Base-by-base conservation (phyloP, 352 stramenopile species). In the Phytophthora fragariae region DNA sequence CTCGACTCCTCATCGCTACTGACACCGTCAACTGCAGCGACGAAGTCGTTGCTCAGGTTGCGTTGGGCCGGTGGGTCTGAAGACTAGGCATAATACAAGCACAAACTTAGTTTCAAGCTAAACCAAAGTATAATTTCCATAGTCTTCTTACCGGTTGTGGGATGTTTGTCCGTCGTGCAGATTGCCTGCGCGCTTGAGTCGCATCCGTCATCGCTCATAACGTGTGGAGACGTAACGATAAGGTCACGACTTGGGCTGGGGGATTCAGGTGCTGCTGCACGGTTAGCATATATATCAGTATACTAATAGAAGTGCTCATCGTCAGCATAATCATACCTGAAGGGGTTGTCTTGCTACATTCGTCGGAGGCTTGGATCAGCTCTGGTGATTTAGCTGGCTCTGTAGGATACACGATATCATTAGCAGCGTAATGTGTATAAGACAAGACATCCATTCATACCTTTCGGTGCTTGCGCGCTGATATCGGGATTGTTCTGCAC, bases 371-470 rank as follows among this genome's bases (percentile, higher is more conserved):
- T 27, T 27, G 24, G 5, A n/a, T 12, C 8, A 29, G 46, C 3
- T 17, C 46, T 27, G 46, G 6, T 29, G n/a, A n/a, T 29, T 27
- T n/a, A n/a, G 46, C 6, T 53, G 46, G 6, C 46, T 53, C 46
- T 53, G 46, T 29, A 53, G 0, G n/a, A 50, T 19, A 50, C 41
- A 21, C 41, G 41, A 50, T 50, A 50, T 12, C 46, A 7, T 53
- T 5, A 53, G 46, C 46, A 53, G 46, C 27, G n/a, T 53, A 53
- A 53, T 53, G 17, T 53, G 46, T 53, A 5, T 53, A 53, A 29
- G 29, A 29, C 46, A 53, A 53, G 46, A 2, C 9, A 6, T 53
- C 17, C 14, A 27, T 53, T 29, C 46, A 3, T 29, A 53, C 46
- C 46, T n/a, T 53, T 14, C 27, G n/a, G n/a, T 53, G 46, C 14